Evolutionary conservation across 768 basidiomycete species (phyloP).

Genomic region (Phlebiopsis flavidoalba): DNA sequence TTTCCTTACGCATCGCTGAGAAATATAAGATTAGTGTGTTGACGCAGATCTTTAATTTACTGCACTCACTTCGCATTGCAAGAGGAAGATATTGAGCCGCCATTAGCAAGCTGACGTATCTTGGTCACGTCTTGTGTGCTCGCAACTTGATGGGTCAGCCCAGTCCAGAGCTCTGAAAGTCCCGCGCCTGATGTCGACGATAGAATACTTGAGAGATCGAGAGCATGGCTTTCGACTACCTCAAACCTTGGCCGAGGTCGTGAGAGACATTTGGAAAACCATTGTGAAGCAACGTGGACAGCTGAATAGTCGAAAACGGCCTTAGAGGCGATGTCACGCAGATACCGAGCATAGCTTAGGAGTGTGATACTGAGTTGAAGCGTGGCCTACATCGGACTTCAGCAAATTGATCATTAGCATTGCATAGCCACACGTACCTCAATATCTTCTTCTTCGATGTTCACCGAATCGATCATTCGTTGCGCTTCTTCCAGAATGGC

Average conservation of each 20-base stretch:
- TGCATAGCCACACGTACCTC: not conserved
- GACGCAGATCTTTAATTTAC: not conserved
- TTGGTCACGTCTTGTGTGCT: not conserved
- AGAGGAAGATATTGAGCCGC: not conserved
- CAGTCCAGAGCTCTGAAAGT: slow-evolving; percentile 67
- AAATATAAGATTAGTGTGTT: not conserved
- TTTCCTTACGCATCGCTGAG: slow-evolving; percentile 13
- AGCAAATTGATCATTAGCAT: not conserved
- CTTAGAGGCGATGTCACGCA: not conserved
- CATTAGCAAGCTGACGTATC: not conserved
- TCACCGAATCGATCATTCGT: not conserved
- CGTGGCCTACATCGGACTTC: not conserved
- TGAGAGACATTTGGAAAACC: slow-evolving; percentile 10
- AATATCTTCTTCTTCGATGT: not conserved
- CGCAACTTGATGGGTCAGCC: slow-evolving; percentile 24
- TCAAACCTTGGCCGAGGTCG: slow-evolving; percentile 30
- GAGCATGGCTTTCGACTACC: slow-evolving; percentile 27
- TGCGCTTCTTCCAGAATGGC: not conserved
- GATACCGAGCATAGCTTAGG: slow-evolving; percentile 6
- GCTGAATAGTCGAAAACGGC: slow-evolving; percentile 14
- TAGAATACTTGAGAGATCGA: slow-evolving; percentile 41
- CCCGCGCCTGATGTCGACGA: slow-evolving; percentile 68
- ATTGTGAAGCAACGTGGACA: slow-evolving; percentile 2
- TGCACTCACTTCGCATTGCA: not conserved
- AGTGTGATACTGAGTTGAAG: not conserved